Base-by-base conservation (phyloP, 2,329 filamentous ascomycete genomes). In the Colletotrichum musicola region DNA sequence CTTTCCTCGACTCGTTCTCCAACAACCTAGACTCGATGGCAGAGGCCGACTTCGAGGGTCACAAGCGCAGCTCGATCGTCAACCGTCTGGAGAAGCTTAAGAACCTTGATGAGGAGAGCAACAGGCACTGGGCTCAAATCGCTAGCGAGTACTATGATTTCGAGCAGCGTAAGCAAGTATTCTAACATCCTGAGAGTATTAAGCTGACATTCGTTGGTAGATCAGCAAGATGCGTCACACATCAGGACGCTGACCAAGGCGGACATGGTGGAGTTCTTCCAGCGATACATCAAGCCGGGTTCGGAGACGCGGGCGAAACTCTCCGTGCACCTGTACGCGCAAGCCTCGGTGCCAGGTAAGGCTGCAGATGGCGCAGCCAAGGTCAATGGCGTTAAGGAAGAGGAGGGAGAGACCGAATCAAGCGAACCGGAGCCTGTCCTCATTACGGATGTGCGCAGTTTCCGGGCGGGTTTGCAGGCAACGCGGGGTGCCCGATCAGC, bases 11-110 rank as follows among this genome's bases (percentile, higher is more conserved):
- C 25, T 84, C 85, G 14, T 94, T 94, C 71, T 88, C 86, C 20
- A 83, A 87, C 50, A 90, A 83, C 3, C 80, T 98, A 22, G 84
- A 88, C 51, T 85, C 90, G 3, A 97, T 98, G 95, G 87, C 87
- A 3, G 90, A 95, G 1, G 84, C 89, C 1, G 93, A 95, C 10
- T 98, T 99, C 73, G 94, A 98, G 76, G 90, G 90, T 55, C 93
- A 98, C 82, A 97, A 97, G 83, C 88, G 92, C 73, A 97, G 94
- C 75, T 84, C 98, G 49, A 90, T 98, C 75, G 93, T 93, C 77
- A 95, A 94, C 81, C 86, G 93, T 16, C 83, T 97, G 22, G 95
- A 98, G 81, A 97, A 97, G 80, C 80, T 97, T 74, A 97, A 97
- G 85, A 98, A 98, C 73, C 83, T 99, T 54, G 88, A 91, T 68